A percentile compares a stretch with the other conserved stretches of the same genome.
Evolutionary conservation across 352 stramenopile genomes (phyloP).

Genomic region (Phytophthora pistaciae): DNA sequence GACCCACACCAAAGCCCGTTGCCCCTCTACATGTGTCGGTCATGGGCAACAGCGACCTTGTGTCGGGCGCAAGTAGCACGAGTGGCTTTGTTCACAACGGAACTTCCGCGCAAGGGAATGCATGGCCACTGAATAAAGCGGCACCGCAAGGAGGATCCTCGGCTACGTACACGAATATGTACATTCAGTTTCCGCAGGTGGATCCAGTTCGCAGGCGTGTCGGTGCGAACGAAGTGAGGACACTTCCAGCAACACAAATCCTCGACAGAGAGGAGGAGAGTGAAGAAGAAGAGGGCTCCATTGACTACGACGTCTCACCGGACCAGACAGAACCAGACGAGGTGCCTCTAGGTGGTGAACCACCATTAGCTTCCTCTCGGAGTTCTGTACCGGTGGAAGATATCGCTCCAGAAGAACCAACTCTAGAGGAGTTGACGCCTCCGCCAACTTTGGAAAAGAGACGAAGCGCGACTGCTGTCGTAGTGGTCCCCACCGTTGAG

Average conservation of each 20-base stretch:
- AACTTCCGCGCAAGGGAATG: neutral
- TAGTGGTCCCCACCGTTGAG: constrained; percentile 30
- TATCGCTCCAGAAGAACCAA: neutral
- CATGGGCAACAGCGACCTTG: constrained; percentile 12
- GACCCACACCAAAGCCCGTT: constrained; percentile 36
- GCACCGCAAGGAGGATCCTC: neutral
- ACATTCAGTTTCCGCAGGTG: constrained; percentile 72
- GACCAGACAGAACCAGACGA: constrained; percentile 2
- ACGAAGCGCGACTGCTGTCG: constrained; percentile 33
- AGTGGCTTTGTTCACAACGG: neutral
- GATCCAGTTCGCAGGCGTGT: constrained; percentile 43
- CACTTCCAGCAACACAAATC: constrained; percentile 8
- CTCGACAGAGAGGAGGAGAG: constrained; percentile 13
- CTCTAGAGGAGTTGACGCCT: neutral
- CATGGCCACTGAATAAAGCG: neutral
- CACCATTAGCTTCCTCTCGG: constrained; percentile 3
- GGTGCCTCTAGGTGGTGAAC: neutral
- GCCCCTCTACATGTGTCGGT: constrained; percentile 30
- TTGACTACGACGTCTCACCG: constrained; percentile 1
- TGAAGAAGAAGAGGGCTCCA: neutral
- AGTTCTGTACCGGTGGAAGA: constrained; percentile 8
- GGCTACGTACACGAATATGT: constrained; percentile 43
- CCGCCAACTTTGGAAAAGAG: constrained; percentile 14
- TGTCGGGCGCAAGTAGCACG: neutral
- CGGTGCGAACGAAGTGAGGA: constrained; percentile 4